Evolutionary conservation across 2,329 filamentous ascomycete genomes (phyloP).

Genomic region (Fusarium liriodendri): DNA sequence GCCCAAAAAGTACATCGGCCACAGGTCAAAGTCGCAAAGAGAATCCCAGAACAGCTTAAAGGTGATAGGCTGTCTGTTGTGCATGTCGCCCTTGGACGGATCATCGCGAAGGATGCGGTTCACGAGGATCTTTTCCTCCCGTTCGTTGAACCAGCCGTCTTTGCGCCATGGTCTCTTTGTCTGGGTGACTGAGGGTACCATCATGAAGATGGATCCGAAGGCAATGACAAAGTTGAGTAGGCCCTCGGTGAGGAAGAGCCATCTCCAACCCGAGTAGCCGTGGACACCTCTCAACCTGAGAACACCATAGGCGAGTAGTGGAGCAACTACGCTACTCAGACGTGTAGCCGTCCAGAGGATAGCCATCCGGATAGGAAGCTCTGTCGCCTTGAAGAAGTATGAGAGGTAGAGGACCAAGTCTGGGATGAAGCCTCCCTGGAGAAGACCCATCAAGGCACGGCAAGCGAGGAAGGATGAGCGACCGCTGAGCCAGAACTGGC

Average conservation of each 20-base stretch:
- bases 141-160: neutral
- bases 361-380: neutral
- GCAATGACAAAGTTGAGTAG: neutral
- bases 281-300: neutral
- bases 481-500: constrained; percentile 50
- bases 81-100: constrained; percentile 65
- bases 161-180: neutral
- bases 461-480: constrained; percentile 1
- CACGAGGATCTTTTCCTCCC: constrained; percentile 64
- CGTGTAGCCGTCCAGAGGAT: neutral
- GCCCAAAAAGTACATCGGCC: neutral
- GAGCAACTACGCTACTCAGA: neutral
- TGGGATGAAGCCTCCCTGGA: constrained; percentile 26
- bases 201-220: neutral
- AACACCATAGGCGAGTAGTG: neutral
- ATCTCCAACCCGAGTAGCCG: neutral
- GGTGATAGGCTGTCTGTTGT: constrained; percentile 64
- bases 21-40: neutral
- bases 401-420: constrained; percentile 68
- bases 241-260: neutral
- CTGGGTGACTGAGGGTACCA: neutral
- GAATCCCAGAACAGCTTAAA: constrained; percentile 54
- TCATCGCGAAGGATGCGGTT: constrained; percentile 67
- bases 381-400: constrained; percentile 64
- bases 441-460: constrained; percentile 8